Base-by-base conservation (phyloP, 2,329 filamentous ascomycete species). In the Colletotrichum gigasporum region DNA sequence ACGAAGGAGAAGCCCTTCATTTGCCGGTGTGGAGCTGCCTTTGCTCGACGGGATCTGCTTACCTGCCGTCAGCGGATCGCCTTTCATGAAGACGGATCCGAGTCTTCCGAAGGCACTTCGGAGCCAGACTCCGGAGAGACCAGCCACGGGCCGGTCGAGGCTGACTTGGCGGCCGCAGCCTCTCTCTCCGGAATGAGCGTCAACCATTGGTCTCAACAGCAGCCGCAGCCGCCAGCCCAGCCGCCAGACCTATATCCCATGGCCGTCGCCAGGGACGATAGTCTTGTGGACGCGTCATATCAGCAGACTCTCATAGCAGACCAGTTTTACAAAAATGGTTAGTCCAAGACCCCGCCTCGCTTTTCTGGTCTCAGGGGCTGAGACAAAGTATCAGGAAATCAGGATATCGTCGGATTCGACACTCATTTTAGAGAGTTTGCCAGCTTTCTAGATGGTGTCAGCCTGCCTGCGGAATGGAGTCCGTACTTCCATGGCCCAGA, bases 1-100 rank as follows among this genome's bases (percentile, higher is more conserved):
- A 82, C 80, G 57, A 82, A 82, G 52, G 80, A 82, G 70, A 82
- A 82, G 66, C 80, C 80, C 1, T 82, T 81, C 65, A 64, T 80
- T 18, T 82, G 80, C 59, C 74, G 71, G 39, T 82, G 80, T 68
- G 78, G 79, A 55, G 77, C 78, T 10, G 78, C 80, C 2, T 82
- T 82, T 67, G 77, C 80, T 9, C 75, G 80, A 18, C 76, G 80
- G 18, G 80, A 82, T 68, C 71, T 82, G 12, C 69, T 82, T 67
- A 81, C 79, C 48, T 76, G 80, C 20, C 80, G 82, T 66, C 76
- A 81, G 62, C 76, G 79, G 53, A 76, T 82, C 44, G 59, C 70
- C 4, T 70, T 74, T 6, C 79, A 81, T 67, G 68, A 71, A 34
- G 69, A 72, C 41, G 72, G 63, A n/a, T 66, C 73, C 45, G 63